Evolutionary conservation across 306 rosid species (phyloP), one percentile per base, ranked within the genome.

Genomic region (Lablab purpureus): DNA sequence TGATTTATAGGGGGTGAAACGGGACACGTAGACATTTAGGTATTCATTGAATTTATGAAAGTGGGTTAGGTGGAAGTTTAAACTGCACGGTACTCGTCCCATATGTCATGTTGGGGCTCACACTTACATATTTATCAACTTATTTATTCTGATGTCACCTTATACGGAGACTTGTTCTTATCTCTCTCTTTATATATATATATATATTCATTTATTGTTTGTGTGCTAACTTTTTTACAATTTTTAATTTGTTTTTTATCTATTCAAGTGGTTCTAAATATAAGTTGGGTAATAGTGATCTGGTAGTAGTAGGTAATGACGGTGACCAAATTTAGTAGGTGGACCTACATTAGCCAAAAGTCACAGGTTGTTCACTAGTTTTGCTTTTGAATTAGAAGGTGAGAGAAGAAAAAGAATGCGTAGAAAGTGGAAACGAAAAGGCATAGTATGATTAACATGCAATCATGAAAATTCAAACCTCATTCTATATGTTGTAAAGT

Each of bases 91-190:
- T 1, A 30, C 58, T 21, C 17, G 4, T 19, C n/a, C 50, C 6
- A 15, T n/a, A 34, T 17, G 5, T 25, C 25, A 27, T 5, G 7
- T n/a, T 10, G 30, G 10, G 52, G 11, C 7, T 10, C 59, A 58
- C 28, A 27, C 74, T 62, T 54, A 41, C 54, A 54, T 32, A 6
- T 55, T 23, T 64, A 7, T 25, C 86, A 77, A 52, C 86, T 70
- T 68, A 81, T n/a, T 32, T 45, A 32, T n/a, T 23, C 37, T 68
- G 56, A 75, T 36, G 15, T 12, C 47, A 17, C 25, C 23, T 25
- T 56, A 60, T 3, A 17, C 0, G 47, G 10, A 2, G 34, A 75
- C 47, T 30, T 12, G 4, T 7, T 13, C 47, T 30, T 15, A 19
- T 56, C 1, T 18, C 6, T 36, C 5, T 12, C 14, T n/a, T n/a